Evolutionary conservation across 73 alveolate species (phyloP).

Genomic region (Durusdinium trenchii): DNA sequence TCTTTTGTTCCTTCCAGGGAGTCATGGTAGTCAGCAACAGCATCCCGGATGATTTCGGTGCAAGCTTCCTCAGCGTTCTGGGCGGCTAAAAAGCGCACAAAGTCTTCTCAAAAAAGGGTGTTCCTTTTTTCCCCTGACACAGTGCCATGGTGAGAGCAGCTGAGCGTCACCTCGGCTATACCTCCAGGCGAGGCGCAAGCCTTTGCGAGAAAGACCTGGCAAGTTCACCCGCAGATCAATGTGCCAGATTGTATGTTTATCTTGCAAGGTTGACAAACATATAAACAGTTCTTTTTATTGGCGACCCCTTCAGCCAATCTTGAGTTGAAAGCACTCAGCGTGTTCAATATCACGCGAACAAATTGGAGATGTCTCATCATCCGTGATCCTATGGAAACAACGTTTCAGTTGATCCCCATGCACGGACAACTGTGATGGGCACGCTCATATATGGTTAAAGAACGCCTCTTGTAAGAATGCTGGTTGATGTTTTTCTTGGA

Average conservation of each 20-base stretch:
- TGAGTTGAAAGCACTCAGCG: neutral
- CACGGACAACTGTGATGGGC: too few species aligned
- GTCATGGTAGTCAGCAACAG: neutral
- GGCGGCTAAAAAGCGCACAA: neutral
- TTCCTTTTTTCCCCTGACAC: neutral
- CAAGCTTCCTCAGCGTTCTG: neutral
- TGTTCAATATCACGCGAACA: neutral
- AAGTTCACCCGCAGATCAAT: neutral
- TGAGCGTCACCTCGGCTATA: slow-evolving; percentile 9
- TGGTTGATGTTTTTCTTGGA: too few species aligned
- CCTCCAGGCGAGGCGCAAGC: slow-evolving; percentile 33
- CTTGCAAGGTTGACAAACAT: neutral
- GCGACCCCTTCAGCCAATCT: neutral
- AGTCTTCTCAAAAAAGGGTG: neutral
- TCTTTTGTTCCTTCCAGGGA: neutral
- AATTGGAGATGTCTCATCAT: neutral
- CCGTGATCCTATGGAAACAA: neutral
- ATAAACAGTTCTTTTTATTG: neutral
- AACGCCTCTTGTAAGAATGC: too few species aligned
- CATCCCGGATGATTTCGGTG: slow-evolving; percentile 46
- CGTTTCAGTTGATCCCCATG: neutral
- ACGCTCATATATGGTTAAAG: too few species aligned
- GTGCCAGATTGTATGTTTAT: neutral
- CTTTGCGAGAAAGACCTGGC: slow-evolving; percentile 41
- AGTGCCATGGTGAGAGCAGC: slow-evolving; percentile 1